Evolutionary conservation across 768 basidiomycete species (phyloP).

Genomic region (Galerina marginata): DNA sequence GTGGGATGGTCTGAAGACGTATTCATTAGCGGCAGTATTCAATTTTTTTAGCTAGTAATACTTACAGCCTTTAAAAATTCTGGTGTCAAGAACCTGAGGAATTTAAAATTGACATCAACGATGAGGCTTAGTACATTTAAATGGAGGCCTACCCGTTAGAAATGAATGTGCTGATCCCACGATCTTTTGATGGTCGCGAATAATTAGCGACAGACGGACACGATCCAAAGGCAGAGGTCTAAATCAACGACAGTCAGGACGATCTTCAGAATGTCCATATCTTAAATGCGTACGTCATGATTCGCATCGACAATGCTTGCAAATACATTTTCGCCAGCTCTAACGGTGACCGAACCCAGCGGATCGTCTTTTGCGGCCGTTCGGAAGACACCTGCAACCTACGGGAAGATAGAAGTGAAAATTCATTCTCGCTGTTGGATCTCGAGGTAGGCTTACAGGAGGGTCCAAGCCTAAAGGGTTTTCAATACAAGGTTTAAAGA

Average conservation of each 20-base stretch:
- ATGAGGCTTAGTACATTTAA: no score
- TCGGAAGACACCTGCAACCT: constrained; percentile 50
- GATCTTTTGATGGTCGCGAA: constrained; percentile 24
- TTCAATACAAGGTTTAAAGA: background rate
- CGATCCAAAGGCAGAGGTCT: constrained; percentile 31
- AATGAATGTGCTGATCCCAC: constrained; percentile 29
- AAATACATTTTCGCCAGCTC: constrained; percentile 38
- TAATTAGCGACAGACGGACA: constrained; percentile 25
- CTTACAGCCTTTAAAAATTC: constrained; percentile 47
- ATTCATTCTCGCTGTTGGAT: background rate
- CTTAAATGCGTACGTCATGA: constrained; percentile 38
- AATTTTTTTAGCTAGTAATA: background rate
- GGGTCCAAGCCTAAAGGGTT: constrained; percentile 35
- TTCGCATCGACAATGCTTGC: constrained; percentile 44
- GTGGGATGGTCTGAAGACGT: constrained; percentile 44
- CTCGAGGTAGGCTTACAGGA: constrained; percentile 28
- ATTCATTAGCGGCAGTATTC: background rate
- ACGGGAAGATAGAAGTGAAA: constrained; percentile 1
- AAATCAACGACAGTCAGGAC: constrained; percentile 8
- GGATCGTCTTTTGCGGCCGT: constrained; percentile 35
- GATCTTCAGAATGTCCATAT: background rate
- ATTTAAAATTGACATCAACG: background rate
- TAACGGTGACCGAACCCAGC: constrained; percentile 32
- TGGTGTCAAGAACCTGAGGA: constrained; percentile 34
- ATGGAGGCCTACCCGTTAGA: constrained; percentile 13